Evolutionary conservation across 2,329 filamentous ascomycete genomes (phyloP), one percentile per base, ranked within the genome.

Genomic region (Lachnellula cervina): DNA sequence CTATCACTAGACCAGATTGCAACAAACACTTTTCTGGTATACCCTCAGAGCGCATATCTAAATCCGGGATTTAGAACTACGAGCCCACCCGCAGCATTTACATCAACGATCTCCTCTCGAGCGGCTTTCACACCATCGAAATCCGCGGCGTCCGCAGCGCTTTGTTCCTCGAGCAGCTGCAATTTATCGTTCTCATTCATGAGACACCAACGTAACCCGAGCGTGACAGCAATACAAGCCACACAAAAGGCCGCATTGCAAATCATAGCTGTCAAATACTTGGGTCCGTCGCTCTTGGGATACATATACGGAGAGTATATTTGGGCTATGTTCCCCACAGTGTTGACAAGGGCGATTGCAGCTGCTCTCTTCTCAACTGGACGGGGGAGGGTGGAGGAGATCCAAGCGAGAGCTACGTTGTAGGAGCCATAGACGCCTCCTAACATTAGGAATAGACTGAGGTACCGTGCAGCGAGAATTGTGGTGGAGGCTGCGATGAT

Each of bases 281-380:
- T 42, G 19, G 67, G 66, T 1, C 59, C 49, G 8, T 61, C 57
- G 0, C 49, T 49, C 6, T 44, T 37, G 2, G 57, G 60, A 63
- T 88, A 89, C 76, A 88, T 79, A 64, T 87, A 87, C 47, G 76
- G 78, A 0, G 82, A 81, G 66, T 86, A 90, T 61, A 91, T 90
- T 23, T 60, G 52, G 2, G 60, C 59, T 13, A 60, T 54, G 17
- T 64, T 63, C 1, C 57, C 58, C 14, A 64, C 46, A 2, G 55
- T 54, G 46, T 65, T 65, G 5, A 61, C 57, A n/a, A 66, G 38
- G 17, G 59, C 64, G n/a, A 62, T 58, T 7, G 62, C 56, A 6
- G 57, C 59, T 9, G 62, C 62, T 9, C 63, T 53, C 42, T 64
- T 65, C n/a, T 59, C 59, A 3, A 59, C 43, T 9, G 63, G 62